Percentiles rank a stretch among this genome's conserved stretches.
Evolutionary conservation across 331 rosid species (phyloP).

Genomic region (Malus hybrid): DNA sequence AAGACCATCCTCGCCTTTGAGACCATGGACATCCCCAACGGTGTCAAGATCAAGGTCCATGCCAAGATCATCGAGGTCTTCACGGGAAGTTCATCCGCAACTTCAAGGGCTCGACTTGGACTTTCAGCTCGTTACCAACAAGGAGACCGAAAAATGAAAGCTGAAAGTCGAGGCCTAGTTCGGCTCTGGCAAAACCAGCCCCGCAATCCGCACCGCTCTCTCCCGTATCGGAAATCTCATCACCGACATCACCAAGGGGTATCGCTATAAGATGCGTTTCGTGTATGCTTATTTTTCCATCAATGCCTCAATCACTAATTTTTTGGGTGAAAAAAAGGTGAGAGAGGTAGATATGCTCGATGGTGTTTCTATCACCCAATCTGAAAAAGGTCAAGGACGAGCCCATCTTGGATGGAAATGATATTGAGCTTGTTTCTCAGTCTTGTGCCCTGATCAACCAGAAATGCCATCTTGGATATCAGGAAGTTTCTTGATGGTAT

Average conservation of each 20-base stretch:
- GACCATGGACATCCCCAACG: not conserved
- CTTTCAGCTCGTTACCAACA: conserved; percentile 49
- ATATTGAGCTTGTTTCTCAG: conserved; percentile 66
- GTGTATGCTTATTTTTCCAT: conserved; percentile 78
- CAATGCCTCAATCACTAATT: conserved; percentile 55
- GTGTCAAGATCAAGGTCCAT: conserved; percentile 54
- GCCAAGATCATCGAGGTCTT: conserved; percentile 30
- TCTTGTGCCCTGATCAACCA: conserved; percentile 67
- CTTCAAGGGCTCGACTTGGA: conserved; percentile 63
- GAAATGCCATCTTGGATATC: conserved; percentile 87
- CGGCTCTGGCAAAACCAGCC: conserved; percentile 60
- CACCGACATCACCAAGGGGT: conserved; percentile 72
- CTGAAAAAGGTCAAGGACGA: conserved; percentile 81
- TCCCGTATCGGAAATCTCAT: conserved; percentile 67
- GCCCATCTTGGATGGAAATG: conserved; percentile 60
- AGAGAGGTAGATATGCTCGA: conserved; percentile 76
- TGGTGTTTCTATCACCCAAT: conserved; percentile 49
- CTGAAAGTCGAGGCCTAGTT: conserved; percentile 74
- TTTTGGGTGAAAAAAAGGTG: conserved; percentile 78
- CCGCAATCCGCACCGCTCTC: conserved; percentile 71
- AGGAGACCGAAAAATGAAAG: conserved; percentile 34
- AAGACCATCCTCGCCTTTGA: conserved; percentile 57
- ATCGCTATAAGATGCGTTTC: conserved; percentile 85
- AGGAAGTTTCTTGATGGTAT: conserved; percentile 87
- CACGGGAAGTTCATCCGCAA: conserved; percentile 44